Percentiles rank a stretch among this genome's conserved stretches.
Conservation (phyloP, 139 green algal genomes). For the Desmodesmus armatus region DNA sequence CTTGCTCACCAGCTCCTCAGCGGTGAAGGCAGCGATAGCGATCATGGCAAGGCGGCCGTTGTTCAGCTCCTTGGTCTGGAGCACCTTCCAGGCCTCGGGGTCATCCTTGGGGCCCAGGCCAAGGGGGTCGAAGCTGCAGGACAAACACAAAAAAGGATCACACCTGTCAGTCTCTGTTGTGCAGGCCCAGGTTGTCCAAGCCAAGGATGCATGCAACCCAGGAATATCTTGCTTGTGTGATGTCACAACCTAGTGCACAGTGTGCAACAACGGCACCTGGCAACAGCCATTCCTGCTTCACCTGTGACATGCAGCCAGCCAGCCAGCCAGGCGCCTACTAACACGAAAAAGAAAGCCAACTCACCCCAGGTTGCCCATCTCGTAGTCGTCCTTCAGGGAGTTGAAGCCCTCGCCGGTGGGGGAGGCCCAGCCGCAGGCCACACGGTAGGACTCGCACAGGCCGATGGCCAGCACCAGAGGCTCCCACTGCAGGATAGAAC, state of each 20-base stretch:
- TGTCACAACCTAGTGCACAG: not conserved
- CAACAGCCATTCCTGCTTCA: no score
- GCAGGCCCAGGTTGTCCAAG: not conserved
- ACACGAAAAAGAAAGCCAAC: no score
- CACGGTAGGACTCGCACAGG: constrained; percentile 76
- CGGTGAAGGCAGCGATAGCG: constrained; percentile 79
- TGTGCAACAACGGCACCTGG: not conserved
- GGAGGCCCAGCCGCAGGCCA: constrained; percentile 71
- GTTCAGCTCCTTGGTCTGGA: constrained; percentile 89
- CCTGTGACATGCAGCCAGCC: no score
- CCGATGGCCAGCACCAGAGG: constrained; percentile 78
- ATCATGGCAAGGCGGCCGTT: constrained; percentile 91
- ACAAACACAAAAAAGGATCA: not conserved
- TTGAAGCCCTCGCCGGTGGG: constrained; percentile 68
- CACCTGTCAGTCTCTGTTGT: not conserved
- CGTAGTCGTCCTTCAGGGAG: constrained; percentile 66
- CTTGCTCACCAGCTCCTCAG: constrained; percentile 68
- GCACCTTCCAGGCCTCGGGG: constrained; percentile 64
- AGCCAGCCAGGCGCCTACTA: no score
- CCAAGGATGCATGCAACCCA: not conserved
- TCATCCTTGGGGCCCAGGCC: constrained; percentile 67
- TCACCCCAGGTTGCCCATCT: constrained; percentile 69
- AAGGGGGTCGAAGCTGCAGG: constrained; percentile 80
- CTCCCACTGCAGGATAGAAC: constrained; percentile 68
- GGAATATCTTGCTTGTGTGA: no score